Base-by-base conservation (phyloP, 768 basidiomycete species). In the Russula griseocarnosa region DNA sequence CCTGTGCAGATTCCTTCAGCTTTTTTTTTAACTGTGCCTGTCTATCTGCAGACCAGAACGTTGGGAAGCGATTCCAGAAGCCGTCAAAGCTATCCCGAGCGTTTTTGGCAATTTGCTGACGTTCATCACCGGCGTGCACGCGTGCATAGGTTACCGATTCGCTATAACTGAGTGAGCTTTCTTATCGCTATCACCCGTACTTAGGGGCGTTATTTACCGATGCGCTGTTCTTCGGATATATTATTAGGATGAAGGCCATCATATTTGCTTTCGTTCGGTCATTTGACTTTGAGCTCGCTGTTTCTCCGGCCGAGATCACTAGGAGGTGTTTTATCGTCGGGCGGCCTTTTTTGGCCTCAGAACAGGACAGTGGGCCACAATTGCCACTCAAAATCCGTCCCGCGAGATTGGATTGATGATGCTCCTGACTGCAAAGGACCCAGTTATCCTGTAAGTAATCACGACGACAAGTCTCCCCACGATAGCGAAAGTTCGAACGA, bases 231-330 rank as follows among this genome's bases (percentile, higher is more conserved):
- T 30, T 9, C 2, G 53, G 28, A 9, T n/a, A 18, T n/a, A n/a
- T 44, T 32, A 40, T 32, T 50, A 72, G 71, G 64, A 67, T 62
- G 58, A 72, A 72, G 52, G 69, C 71, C 0, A 50, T 72, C 44
- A 1, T 72, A 3, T 72, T 71, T 55, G 58, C 65, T 16, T 61
- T 72, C 34, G 55, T 70, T 22, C 71, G 71, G 18, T 58, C 71
- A 14, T 72, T 72, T 54, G 69, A 69, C 20, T 70, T 70, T 49
- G 66, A 63, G 40, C 58, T 70, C 14, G 66, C 64, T 0, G 32
- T 63, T 34, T 46, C 47, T 9, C 34, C 61, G 6, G 59, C 32
- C 14, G 55, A 61, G 3, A 62, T 69, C 40, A 38, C 36, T 13
- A 30, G 58, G 46, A 58, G 24, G 52, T 58, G 61, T 14, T 51